Percentiles rank a stretch among this genome's conserved stretches.
Conservation (phyloP, 345 rosid species). For the Populus tremula region DNA sequence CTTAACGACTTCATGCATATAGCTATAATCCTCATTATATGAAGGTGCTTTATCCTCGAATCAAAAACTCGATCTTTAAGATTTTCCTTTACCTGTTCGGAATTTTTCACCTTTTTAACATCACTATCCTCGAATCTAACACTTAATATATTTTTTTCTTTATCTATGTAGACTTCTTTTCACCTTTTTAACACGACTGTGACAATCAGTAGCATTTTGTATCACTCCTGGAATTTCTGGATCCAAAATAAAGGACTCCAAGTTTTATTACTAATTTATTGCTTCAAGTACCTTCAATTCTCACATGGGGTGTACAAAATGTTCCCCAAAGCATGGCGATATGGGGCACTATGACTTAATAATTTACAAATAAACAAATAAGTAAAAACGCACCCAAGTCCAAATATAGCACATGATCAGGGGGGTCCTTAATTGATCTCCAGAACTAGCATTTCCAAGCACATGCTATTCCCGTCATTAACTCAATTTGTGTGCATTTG, state of each 20-base stretch:
- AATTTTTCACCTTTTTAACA: background rate
- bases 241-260: background rate
- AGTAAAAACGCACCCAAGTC: constrained; percentile 15
- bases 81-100: background rate
- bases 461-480: constrained; percentile 23
- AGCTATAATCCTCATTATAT: background rate
- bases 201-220: background rate
- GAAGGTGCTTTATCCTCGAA: too few species aligned
- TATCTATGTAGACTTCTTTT: too few species aligned
- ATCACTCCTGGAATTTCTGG: background rate
- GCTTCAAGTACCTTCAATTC: background rate
- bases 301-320: constrained; percentile 1
- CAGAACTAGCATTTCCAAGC: background rate
- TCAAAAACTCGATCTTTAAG: background rate
- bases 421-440: constrained; percentile 7
- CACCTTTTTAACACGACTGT: background rate
- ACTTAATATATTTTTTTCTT: background rate
- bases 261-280: background rate
- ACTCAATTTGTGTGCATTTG: constrained; percentile 24
- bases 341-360: constrained; percentile 18
- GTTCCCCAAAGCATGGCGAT: background rate
- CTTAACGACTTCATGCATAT: background rate
- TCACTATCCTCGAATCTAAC: background rate
- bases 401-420: background rate
- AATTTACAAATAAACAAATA: constrained; percentile 7